phyloP scores from a whole-genome alignment of 192 early-diverging fungal species.

The Umbelopsis isabellina region DNA sequence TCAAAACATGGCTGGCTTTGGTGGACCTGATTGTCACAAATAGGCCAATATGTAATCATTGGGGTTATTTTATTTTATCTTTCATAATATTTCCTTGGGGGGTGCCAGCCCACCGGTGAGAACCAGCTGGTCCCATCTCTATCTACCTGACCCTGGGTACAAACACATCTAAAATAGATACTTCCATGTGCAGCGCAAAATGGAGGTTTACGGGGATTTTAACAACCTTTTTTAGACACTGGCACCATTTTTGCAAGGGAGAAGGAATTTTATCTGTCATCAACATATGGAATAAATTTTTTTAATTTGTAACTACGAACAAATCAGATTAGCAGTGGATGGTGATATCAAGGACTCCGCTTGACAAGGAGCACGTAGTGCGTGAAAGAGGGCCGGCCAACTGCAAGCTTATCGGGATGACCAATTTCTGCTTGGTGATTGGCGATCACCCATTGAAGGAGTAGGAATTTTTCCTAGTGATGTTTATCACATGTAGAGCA shows the following conservation, averaged over 20 bases:
- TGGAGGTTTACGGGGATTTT: background rate
- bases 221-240: background rate
- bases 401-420: background rate
- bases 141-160: no score
- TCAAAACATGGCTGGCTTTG: no score
- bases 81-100: no score
- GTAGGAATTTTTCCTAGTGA: no score
- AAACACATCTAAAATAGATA: no score
- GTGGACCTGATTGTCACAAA: no score
- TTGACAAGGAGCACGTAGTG: constrained; percentile 6
- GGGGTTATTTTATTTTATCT: no score
- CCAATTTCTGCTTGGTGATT: background rate
- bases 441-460: background rate
- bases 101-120: no score
- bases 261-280: background rate
- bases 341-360: background rate
- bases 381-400: background rate
- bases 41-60: no score
- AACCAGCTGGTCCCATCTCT: no score
- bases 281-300: background rate
- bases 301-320: background rate
- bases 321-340: background rate
- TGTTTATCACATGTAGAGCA: background rate
- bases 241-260: background rate
- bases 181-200: background rate